Base-by-base conservation (phyloP, 345 rosid species). In the Syzygium jambos region DNA sequence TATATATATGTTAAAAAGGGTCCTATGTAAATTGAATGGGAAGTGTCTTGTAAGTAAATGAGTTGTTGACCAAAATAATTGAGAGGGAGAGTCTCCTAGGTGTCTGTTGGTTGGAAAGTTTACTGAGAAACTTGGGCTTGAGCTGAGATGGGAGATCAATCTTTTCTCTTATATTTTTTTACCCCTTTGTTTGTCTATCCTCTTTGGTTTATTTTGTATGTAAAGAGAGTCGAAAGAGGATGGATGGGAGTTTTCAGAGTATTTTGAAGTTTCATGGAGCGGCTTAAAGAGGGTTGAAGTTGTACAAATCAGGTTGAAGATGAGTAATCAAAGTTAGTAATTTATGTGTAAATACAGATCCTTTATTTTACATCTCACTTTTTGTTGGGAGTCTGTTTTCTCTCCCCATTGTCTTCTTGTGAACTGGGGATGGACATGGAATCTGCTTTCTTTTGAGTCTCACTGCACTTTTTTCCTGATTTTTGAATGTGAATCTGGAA, bases 231-330 rank as follows among this genome's bases (percentile, higher is more conserved):
- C 30, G 65, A 23, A 57, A 68, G 55, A 77, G 90, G 85, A 85
- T 10, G 57, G 11, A 46, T 43, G 56, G 52, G 61, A 23, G 14
- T 27, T 55, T 30, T 80, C 56, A 46, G 29, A 12, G 29, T 51
- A 5, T 52, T 51, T n/a, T 56, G 73, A 87, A 65, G 63, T 86
- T 82, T 51, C 77, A 51, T 87, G 82, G 51, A 88, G 59, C 88
- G 88, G 89, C 88, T 68, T 86, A 43, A 61, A 86, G 73, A 63
- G 84, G 80, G 65, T 78, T 88, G 85, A 91, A 88, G 86, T 77
- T 92, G 92, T 93, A 92, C 90, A 93, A 88, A 84, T 68, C 77
- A 84, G 87, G 91, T 82, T 86, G 86, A 51, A 54, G 78, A 89
- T 21, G 87, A 85, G 89, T 89, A 30, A 68, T 49, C 11, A 23